These are phyloP conservation scores for Daldinia concentrica DNA, from an alignment of 495 filamentous ascomycete species.

Conservation along the genomic window DNA sequence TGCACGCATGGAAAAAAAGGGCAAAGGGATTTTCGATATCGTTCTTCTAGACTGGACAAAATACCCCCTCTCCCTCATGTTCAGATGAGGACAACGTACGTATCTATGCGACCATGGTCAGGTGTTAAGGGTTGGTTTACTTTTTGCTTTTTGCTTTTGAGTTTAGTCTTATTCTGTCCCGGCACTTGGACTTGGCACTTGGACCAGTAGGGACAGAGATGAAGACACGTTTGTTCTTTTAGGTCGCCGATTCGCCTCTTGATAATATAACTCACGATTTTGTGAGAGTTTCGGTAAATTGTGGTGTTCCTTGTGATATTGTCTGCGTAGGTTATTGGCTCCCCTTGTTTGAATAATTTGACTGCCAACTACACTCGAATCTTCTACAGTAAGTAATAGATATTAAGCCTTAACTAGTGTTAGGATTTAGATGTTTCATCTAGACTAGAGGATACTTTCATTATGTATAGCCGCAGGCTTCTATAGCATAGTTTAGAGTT, in stretches of 20 bases:
- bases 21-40: background rate
- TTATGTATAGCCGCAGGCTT: no score
- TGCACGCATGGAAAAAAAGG: slow-evolving; percentile 4
- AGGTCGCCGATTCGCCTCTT: background rate
- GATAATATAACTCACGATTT: background rate
- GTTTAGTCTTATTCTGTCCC: background rate
- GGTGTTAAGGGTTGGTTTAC: background rate
- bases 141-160: background rate
- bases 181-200: background rate
- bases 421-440: no score
- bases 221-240: background rate
- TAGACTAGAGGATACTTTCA: no score
- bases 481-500: no score
- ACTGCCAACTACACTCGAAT: background rate
- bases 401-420: no score
- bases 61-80: background rate
- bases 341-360: background rate
- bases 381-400: no score
- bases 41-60: background rate
- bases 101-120: background rate
- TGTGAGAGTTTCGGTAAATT: background rate
- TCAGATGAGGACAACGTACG: background rate
- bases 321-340: background rate
- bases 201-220: no score
- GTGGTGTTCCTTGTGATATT: background rate